Evolutionary conservation across 129 eudicot genomes (phyloP).

Genomic region (Silybum marianum): DNA sequence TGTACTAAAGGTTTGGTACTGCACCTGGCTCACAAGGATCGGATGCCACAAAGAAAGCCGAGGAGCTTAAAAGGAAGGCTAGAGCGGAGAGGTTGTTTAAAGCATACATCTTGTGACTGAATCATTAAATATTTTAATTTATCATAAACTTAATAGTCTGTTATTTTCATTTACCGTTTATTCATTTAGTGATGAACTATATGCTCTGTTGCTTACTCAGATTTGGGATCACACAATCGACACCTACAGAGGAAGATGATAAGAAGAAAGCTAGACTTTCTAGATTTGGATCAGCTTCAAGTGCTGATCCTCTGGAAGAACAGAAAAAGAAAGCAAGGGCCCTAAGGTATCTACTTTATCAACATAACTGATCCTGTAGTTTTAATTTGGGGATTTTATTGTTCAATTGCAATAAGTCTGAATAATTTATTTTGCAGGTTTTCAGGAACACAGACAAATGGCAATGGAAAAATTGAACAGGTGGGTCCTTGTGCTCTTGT

Average conservation of each 20-base stretch:
- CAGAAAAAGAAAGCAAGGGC: conserved; percentile 97
- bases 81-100: conserved; percentile 86
- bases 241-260: conserved; percentile 65
- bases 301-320: conserved; percentile 63
- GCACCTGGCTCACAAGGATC: conserved; percentile 48
- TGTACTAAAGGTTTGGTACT: conserved; percentile 74
- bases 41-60: conserved; percentile 59
- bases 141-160: neutral
- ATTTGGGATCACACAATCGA: conserved; percentile 64
- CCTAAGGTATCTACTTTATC: conserved; percentile 53
- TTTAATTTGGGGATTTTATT: neutral
- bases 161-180: neutral
- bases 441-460: conserved; percentile 51
- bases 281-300: conserved; percentile 66
- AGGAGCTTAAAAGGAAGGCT: conserved; percentile 91
- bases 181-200: conserved; percentile 1
- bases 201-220: conserved; percentile 46
- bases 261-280: conserved; percentile 95
- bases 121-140: neutral
- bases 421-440: conserved; percentile 53
- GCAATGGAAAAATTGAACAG: conserved; percentile 40
- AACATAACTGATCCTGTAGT: neutral
- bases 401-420: neutral
- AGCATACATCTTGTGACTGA: neutral
- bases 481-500: conserved; percentile 29